Conservation (phyloP, 2,329 filamentous ascomycete genomes). For the Parafenestella ontariensis region DNA sequence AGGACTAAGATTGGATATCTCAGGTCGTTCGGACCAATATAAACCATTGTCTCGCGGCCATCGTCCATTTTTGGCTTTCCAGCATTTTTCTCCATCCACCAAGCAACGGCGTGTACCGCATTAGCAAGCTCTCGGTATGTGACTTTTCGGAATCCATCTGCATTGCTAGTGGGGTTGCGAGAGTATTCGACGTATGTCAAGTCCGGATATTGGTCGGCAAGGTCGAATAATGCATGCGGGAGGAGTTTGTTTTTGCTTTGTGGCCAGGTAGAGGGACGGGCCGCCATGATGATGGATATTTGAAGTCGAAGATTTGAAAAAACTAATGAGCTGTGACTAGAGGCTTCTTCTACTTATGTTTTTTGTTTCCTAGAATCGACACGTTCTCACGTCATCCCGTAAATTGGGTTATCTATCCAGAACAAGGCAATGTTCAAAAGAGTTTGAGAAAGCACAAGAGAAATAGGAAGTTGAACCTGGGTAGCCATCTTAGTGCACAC, state of each 20-base stretch:
- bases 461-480: too few relatives aligned
- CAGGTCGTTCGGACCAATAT: constrained; percentile 43
- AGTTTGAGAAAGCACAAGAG: too few relatives aligned
- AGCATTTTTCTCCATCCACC: constrained; percentile 36
- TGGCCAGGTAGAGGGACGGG: constrained; percentile 5
- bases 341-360: too few relatives aligned
- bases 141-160: constrained; percentile 38
- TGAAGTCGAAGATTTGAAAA: too few relatives aligned
- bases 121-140: constrained; percentile 32
- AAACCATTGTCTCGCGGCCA: constrained; percentile 35
- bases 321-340: too few relatives aligned
- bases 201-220: constrained; percentile 5
- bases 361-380: too few relatives aligned
- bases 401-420: too few relatives aligned
- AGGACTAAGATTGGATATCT: constrained; percentile 48
- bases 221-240: constrained; percentile 10
- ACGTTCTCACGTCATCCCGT: too few relatives aligned
- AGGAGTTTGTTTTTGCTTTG: constrained; percentile 9
- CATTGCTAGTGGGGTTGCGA: constrained; percentile 1
- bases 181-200: constrained; percentile 12
- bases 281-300: too few relatives aligned
- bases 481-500: too few relatives aligned
- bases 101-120: constrained; percentile 33
- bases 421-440: too few relatives aligned
- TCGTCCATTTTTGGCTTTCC: constrained; percentile 25